phyloP scores from a whole-genome alignment of 2,329 filamentous ascomycete genomes.

The Ophiosphaerella herpotricha region DNA sequence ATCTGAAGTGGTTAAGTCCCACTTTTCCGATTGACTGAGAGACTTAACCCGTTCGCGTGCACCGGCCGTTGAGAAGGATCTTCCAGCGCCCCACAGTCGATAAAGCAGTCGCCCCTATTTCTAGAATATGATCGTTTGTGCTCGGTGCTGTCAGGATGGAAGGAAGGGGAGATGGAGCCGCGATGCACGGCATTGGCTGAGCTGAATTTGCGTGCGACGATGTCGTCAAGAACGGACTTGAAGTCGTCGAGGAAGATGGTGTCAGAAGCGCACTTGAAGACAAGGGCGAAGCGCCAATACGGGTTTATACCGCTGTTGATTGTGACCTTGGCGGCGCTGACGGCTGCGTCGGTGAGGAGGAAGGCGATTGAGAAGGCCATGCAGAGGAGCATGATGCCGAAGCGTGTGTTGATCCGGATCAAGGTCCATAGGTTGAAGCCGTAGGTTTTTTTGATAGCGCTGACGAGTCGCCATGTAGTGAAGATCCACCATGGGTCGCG shows the following conservation, averaged over 20 bases:
- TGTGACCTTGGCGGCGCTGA: constrained; percentile 35
- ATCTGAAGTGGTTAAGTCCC: too few species aligned
- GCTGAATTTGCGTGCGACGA: constrained; percentile 32
- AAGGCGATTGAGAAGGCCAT: constrained; percentile 41
- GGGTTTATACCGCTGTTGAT: constrained; percentile 39
- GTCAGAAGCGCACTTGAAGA: constrained; percentile 44
- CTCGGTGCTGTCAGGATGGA: constrained; percentile 5
- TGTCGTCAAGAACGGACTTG: constrained; percentile 42
- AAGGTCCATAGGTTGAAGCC: constrained; percentile 32
- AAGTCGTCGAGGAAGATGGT: constrained; percentile 46
- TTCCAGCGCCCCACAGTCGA: constrained; percentile 21
- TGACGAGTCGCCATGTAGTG: constrained; percentile 39
- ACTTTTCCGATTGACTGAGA: constrained; percentile 10
- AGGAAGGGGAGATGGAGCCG: constrained; percentile 11
- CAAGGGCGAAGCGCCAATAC: constrained; percentile 42
- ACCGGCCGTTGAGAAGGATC: constrained; percentile 2
- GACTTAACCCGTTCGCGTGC: constrained; percentile 6
- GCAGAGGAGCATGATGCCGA: constrained; percentile 41
- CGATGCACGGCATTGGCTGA: constrained; percentile 20
- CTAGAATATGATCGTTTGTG: constrained; percentile 19
- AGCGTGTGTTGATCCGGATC: constrained; percentile 34
- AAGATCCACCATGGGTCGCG: constrained; percentile 46
- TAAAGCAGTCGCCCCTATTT: constrained; percentile 23
- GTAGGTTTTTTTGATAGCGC: constrained; percentile 41
- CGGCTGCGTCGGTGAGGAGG: constrained; percentile 34